phyloP scores from a whole-genome alignment of 2,329 filamentous ascomycete species.

The Aspergillus novofumigatus region DNA sequence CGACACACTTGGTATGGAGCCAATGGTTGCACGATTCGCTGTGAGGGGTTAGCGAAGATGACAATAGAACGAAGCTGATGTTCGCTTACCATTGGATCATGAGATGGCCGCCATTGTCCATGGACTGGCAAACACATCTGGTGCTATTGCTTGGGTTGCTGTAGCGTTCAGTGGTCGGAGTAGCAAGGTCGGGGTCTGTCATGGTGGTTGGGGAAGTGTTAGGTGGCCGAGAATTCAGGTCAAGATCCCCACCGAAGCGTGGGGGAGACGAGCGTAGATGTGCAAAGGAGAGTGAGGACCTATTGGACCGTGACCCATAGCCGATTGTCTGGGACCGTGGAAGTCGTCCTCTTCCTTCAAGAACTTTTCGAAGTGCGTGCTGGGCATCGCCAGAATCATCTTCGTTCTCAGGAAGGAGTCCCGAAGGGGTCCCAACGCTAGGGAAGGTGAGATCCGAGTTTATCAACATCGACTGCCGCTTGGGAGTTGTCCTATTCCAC shows the following conservation, averaged over 20 bases:
- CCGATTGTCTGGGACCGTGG: slow-evolving; percentile 24
- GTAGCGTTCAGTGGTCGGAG: slow-evolving; percentile 51
- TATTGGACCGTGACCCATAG: slow-evolving; percentile 26
- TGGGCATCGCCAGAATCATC: slow-evolving; percentile 41
- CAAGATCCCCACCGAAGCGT: slow-evolving; percentile 31
- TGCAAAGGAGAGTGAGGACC: slow-evolving; percentile 29
- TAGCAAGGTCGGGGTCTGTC: slow-evolving; percentile 48
- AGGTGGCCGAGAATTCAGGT: slow-evolving; percentile 35
- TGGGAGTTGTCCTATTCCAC: slow-evolving; percentile 33
- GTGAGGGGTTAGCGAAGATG: slow-evolving; percentile 7
- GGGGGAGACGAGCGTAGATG: slow-evolving; percentile 45
- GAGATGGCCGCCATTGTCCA: slow-evolving; percentile 50
- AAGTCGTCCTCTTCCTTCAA: slow-evolving; percentile 32
- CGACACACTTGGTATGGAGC: slow-evolving; percentile 57
- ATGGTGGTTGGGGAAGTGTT: slow-evolving; percentile 49
- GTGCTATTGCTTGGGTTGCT: slow-evolving; percentile 51
- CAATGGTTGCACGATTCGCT: slow-evolving; percentile 61
- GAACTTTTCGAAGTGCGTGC: slow-evolving; percentile 44
- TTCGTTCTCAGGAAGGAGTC: slow-evolving; percentile 23
- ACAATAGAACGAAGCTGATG: not conserved
- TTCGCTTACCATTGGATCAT: slow-evolving; percentile 57
- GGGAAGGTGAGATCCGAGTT: slow-evolving; percentile 31
- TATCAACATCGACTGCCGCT: slow-evolving; percentile 27
- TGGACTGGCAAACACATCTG: slow-evolving; percentile 55
- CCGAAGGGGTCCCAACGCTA: slow-evolving; percentile 25